Evolutionary conservation across 2,329 filamentous ascomycete genomes (phyloP).

Genomic region (Cladosporium cucumerinum): DNA sequence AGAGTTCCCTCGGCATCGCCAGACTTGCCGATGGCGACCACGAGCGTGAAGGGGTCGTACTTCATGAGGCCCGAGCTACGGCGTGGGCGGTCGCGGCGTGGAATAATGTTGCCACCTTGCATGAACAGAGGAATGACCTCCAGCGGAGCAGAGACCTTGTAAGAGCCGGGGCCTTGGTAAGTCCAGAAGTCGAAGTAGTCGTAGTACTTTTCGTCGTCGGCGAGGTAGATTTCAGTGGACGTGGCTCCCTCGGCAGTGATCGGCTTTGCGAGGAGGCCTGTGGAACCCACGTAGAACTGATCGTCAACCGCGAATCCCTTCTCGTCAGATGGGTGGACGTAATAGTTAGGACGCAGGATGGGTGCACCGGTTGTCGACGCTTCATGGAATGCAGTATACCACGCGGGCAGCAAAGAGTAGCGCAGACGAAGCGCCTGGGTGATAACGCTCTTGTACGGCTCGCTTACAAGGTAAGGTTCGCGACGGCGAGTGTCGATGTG

Average conservation of each 20-base stretch:
- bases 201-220: slow-evolving; percentile 86
- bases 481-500: slow-evolving; percentile 94
- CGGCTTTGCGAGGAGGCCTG: slow-evolving; percentile 88
- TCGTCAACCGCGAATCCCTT: slow-evolving; percentile 85
- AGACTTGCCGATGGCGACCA: slow-evolving; percentile 66
- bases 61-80: slow-evolving; percentile 86
- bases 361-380: slow-evolving; percentile 79
- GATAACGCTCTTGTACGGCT: slow-evolving; percentile 82
- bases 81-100: slow-evolving; percentile 81
- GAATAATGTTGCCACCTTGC: slow-evolving; percentile 88
- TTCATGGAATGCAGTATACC: slow-evolving; percentile 96
- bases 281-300: slow-evolving; percentile 86
- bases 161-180: slow-evolving; percentile 69
- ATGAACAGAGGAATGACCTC: slow-evolving; percentile 87
- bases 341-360: slow-evolving; percentile 89
- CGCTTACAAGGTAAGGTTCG: slow-evolving; percentile 83
- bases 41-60: slow-evolving; percentile 90
- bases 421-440: slow-evolving; percentile 82
- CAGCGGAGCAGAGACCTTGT: slow-evolving; percentile 72
- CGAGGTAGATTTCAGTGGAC: slow-evolving; percentile 76
- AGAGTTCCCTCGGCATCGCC: slow-evolving; percentile 76
- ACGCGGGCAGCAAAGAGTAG: slow-evolving; percentile 84
- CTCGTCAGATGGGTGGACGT: slow-evolving; percentile 83
- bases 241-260: slow-evolving; percentile 73
- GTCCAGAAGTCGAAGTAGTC: slow-evolving; percentile 88